A percentile compares a stretch with the other conserved stretches of the same genome.
phyloP scores from a whole-genome alignment of 768 basidiomycete species.

The Lactarius hengduanensis region DNA sequence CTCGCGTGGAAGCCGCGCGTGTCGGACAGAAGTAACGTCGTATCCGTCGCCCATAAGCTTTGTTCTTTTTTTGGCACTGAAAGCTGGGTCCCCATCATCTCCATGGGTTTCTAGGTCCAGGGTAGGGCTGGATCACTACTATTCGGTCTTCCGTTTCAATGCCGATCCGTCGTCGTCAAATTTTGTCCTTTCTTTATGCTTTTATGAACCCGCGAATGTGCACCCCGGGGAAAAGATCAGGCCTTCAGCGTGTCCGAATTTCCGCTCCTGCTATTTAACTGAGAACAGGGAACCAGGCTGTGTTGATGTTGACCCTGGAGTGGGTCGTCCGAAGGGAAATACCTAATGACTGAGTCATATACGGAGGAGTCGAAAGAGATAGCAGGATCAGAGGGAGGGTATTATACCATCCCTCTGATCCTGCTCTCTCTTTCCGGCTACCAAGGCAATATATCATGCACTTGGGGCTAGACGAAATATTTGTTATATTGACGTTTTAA shows the following conservation, averaged over 20 bases:
- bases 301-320: too few species aligned
- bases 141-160: background rate
- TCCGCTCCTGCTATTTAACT: background rate
- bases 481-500: background rate
- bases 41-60: background rate
- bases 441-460: background rate
- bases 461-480: background rate
- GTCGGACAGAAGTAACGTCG: conserved; percentile 6
- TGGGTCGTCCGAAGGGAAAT: too few species aligned
- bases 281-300: background rate
- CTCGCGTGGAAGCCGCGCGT: conserved; percentile 12
- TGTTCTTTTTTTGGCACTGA: background rate
- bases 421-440: too few species aligned
- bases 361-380: too few species aligned
- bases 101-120: background rate
- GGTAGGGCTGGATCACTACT: background rate
- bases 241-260: background rate
- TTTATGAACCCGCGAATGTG: background rate
- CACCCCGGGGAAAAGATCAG: background rate
- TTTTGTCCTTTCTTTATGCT: background rate
- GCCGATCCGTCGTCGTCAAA: background rate
- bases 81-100: too few species aligned
- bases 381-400: too few species aligned
- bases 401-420: too few species aligned
- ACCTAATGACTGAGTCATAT: too few species aligned